Conservation (phyloP, 2,329 filamentous ascomycete genomes). For the Acrocalymma vagum region DNA sequence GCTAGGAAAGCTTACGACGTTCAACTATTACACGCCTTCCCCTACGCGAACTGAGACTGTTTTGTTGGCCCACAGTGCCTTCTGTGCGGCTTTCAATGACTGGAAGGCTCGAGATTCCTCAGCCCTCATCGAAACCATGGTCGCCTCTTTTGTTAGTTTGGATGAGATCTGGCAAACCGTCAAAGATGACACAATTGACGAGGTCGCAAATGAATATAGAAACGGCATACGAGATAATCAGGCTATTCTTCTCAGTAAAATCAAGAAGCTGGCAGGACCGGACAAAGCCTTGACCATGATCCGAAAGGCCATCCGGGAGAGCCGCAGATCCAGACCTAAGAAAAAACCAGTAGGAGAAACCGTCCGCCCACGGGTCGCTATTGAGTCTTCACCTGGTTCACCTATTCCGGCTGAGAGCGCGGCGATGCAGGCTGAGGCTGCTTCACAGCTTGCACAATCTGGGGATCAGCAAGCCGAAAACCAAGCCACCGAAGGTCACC, state of each 20-base stretch:
- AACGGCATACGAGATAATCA: slow-evolving; percentile 85
- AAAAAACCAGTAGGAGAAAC: slow-evolving; percentile 73
- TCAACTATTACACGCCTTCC: slow-evolving; percentile 73
- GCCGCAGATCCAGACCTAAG: slow-evolving; percentile 69
- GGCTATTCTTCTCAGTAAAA: slow-evolving; percentile 78
- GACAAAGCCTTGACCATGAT: slow-evolving; percentile 77
- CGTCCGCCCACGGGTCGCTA: slow-evolving; percentile 72
- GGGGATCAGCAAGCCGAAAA: slow-evolving; percentile 16
- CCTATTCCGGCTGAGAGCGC: slow-evolving; percentile 34
- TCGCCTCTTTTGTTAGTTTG: slow-evolving; percentile 85
- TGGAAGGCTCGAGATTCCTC: slow-evolving; percentile 86
- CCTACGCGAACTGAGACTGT: slow-evolving; percentile 69
- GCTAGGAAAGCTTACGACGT: slow-evolving; percentile 69
- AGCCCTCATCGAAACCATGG: slow-evolving; percentile 81
- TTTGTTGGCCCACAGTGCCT: slow-evolving; percentile 75
- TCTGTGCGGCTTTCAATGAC: slow-evolving; percentile 80
- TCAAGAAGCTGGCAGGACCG: slow-evolving; percentile 78
- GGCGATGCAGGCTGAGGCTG: slow-evolving; percentile 47
- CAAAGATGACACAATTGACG: slow-evolving; percentile 77
- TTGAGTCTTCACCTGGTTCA: slow-evolving; percentile 45
- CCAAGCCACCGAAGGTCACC: slow-evolving; percentile 35
- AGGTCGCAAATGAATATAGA: slow-evolving; percentile 78
- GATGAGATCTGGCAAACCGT: slow-evolving; percentile 86
- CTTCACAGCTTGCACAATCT: slow-evolving; percentile 38
- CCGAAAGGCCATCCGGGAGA: slow-evolving; percentile 76